Conservation (phyloP, 305 asterid species). For the Rubia peregrina region DNA sequence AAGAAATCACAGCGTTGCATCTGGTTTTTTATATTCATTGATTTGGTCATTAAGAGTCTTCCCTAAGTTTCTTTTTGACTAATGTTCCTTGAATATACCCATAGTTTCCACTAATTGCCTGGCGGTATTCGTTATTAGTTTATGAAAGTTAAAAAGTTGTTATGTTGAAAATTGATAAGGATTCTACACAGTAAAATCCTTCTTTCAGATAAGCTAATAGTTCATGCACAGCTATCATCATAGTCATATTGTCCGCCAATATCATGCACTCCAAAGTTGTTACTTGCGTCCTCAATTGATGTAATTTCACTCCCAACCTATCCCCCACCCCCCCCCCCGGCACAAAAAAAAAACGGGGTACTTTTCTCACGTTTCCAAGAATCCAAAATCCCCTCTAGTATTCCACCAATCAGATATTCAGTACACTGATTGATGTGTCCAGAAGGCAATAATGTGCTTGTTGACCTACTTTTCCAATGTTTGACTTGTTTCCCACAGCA, state of each 20-base stretch:
- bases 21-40: not conserved
- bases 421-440: not conserved
- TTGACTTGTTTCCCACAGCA: not conserved
- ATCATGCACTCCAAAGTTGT: not conserved
- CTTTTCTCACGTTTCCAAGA: not conserved
- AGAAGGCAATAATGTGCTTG: not conserved
- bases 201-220: constrained; percentile 2
- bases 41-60: not conserved
- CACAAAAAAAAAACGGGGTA: not conserved
- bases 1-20: not conserved
- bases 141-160: not conserved
- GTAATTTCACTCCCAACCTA: no score
- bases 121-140: not conserved
- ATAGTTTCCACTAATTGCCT: not conserved
- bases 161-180: not conserved
- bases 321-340: no score
- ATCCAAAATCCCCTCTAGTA: not conserved
- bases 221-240: not conserved
- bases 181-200: not conserved
- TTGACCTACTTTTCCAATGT: not conserved
- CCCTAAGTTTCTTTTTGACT: not conserved
- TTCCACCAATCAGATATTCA: not conserved
- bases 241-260: not conserved
- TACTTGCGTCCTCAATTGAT: not conserved
- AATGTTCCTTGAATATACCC: not conserved